phyloP scores from a whole-genome alignment of 108 stramenopile genomes.

The Hondaea fermentalgiana region DNA sequence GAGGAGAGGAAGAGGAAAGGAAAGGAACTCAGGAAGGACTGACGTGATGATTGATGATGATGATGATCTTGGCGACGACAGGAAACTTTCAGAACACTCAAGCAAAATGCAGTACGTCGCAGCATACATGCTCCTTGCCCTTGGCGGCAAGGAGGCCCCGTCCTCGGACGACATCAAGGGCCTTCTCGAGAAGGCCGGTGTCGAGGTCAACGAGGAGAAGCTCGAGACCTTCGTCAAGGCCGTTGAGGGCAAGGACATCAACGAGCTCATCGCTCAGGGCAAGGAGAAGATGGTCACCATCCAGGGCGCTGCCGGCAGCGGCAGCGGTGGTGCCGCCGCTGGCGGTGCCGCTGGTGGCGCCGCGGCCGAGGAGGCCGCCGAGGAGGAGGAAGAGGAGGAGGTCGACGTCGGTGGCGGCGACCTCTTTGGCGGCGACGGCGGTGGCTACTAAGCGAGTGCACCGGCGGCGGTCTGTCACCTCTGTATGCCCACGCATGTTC shows the following conservation, averaged over 20 bases:
- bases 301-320: conserved; percentile 7
- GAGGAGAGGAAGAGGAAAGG: no score
- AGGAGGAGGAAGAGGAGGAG: conserved; percentile 10
- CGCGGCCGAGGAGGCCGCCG: background rate
- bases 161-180: conserved; percentile 17
- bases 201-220: conserved; percentile 16
- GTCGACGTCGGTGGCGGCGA: background rate
- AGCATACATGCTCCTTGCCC: conserved; percentile 18
- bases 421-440: background rate
- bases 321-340: background rate
- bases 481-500: no score
- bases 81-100: background rate
- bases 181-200: background rate
- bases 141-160: conserved; percentile 1
- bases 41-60: no score
- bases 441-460: background rate
- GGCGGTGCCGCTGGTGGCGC: background rate
- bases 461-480: background rate
- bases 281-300: conserved; percentile 6
- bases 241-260: conserved; percentile 3
- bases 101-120: conserved; percentile 16
- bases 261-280: background rate
- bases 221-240: background rate
- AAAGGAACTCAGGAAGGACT: no score
- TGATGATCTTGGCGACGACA: background rate